Percentiles rank a stretch among this genome's conserved stretches.
phyloP scores from a whole-genome alignment of 495 filamentous ascomycete species.

The Astrocystis sublimbata region DNA sequence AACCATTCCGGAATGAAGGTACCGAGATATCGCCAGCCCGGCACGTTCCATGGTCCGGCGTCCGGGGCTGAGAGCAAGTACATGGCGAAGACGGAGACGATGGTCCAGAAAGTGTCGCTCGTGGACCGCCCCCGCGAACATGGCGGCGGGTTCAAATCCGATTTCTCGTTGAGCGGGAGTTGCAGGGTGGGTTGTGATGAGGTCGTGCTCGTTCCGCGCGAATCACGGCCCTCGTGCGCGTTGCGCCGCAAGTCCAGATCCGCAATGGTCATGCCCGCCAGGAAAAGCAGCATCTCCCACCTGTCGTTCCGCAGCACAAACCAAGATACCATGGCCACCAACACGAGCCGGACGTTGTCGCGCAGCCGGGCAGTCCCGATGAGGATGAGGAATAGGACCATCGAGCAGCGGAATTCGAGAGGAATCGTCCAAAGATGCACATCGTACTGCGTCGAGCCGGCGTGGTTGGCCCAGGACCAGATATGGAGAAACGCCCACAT shows the following conservation, averaged over 20 bases:
- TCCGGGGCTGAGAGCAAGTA: constrained; percentile 49
- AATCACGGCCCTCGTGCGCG: constrained; percentile 25
- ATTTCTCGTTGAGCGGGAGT: constrained; percentile 25
- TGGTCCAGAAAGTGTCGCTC: constrained; percentile 25
- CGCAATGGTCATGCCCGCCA: constrained; percentile 41
- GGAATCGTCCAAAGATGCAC: constrained; percentile 75
- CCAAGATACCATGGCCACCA: constrained; percentile 30
- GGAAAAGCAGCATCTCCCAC: constrained; percentile 50
- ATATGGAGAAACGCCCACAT: constrained; percentile 43
- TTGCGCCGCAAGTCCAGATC: constrained; percentile 40
- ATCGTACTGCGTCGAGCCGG: constrained; percentile 57
- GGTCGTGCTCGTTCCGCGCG: constrained; percentile 8
- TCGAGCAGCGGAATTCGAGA: constrained; percentile 65
- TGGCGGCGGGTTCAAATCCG: background rate
- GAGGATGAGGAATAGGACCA: constrained; percentile 63
- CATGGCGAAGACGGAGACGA: constrained; percentile 34
- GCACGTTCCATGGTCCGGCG: constrained; percentile 34
- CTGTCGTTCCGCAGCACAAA: constrained; percentile 35
- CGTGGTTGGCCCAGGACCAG: constrained; percentile 42
- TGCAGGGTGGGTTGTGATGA: constrained; percentile 19
- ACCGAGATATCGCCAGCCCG: constrained; percentile 44
- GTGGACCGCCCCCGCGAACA: constrained; percentile 14
- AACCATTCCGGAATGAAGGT: constrained; percentile 42
- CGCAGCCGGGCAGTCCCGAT: constrained; percentile 45
- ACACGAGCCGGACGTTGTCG: constrained; percentile 26